phyloP scores from a whole-genome alignment of 352 stramenopile genomes.

The Phytopythium aichiense region DNA sequence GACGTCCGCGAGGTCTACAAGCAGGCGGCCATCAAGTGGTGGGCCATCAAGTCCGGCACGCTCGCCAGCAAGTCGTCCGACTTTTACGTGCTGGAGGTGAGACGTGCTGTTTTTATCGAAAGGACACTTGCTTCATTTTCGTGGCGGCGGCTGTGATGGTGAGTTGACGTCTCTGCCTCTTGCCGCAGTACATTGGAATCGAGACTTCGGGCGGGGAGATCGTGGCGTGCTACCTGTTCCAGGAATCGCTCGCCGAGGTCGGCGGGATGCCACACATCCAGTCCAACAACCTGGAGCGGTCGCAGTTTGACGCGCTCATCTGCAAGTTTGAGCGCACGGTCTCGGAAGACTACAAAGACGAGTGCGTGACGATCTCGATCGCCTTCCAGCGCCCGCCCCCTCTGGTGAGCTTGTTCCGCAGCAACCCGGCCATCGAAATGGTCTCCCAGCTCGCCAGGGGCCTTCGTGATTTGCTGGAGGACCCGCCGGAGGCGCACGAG shows the following conservation, averaged over 20 bases:
- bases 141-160: too few species aligned
- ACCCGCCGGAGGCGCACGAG: slow-evolving; percentile 72
- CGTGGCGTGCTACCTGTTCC: slow-evolving; percentile 81
- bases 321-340: slow-evolving; percentile 82
- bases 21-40: slow-evolving; percentile 87
- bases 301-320: slow-evolving; percentile 81
- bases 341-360: slow-evolving; percentile 58
- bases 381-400: slow-evolving; percentile 80
- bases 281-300: slow-evolving; percentile 72
- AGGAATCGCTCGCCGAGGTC: slow-evolving; percentile 80
- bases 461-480: slow-evolving; percentile 71
- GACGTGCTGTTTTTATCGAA: slow-evolving; percentile 23
- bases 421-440: slow-evolving; percentile 82
- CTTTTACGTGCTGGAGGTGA: slow-evolving; percentile 79
- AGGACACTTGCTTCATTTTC: slow-evolving; percentile 1
- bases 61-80: slow-evolving; percentile 79
- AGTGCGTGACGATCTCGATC: slow-evolving; percentile 80
- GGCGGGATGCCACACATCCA: slow-evolving; percentile 80
- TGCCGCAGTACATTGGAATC: slow-evolving; percentile 73
- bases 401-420: slow-evolving; percentile 78
- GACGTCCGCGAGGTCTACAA: slow-evolving; percentile 82
- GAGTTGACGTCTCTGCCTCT: slow-evolving; percentile 4
- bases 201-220: slow-evolving; percentile 72
- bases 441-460: slow-evolving; percentile 76
- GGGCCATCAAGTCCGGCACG: slow-evolving; percentile 79